Base-by-base conservation (phyloP, 768 basidiomycete species). In the Pleurotus sapidus region DNA sequence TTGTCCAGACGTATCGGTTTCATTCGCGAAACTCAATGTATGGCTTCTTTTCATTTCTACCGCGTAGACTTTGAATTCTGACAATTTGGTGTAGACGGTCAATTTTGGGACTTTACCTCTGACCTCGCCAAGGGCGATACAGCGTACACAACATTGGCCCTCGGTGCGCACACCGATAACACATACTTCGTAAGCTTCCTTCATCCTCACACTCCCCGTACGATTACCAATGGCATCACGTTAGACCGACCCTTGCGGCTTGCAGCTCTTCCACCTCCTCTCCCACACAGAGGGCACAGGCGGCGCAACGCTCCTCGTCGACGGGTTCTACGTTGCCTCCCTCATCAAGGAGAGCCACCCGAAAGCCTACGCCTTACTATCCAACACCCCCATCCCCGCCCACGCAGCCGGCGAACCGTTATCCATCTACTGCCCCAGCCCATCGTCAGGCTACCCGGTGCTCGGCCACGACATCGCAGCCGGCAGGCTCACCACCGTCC, bases 31-130 rank as follows among this genome's bases (percentile, higher is more conserved):
- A 98, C 96, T 0, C 78, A 81, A 66, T 80, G 78, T 75, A 18
- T 17, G 70, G 9, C 67, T 2, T 48, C 24, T 8, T 34, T 9
- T 34, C n/a, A 55, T 46, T 8, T 49, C 23, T n/a, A 18, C 9
- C 8, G 27, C 43, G 23, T 49, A 38, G 34, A n/a, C 2, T 30
- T 42, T 11, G 30, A 12, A 34, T 3, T 48, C 18, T 54, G 46
- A 24, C 45, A 43, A n/a, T 11, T 46, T 65, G 17, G 51, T 38
- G 1, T 60, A 95, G 93, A 98, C 65, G 96, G 95, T 34, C 87
- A 85, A 57, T 95, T 98, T 72, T 99, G 96, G 95, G 93, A 98
- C 65, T 96, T 98, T 66, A 97, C 94, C 0, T 85, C 95, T 0
- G 87, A 96, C 66, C 79, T 95, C 18, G 86, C 88, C 15, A 93